phyloP scores from a whole-genome alignment of 2,329 filamentous ascomycete genomes.

The Teratosphaeria destructans region DNA sequence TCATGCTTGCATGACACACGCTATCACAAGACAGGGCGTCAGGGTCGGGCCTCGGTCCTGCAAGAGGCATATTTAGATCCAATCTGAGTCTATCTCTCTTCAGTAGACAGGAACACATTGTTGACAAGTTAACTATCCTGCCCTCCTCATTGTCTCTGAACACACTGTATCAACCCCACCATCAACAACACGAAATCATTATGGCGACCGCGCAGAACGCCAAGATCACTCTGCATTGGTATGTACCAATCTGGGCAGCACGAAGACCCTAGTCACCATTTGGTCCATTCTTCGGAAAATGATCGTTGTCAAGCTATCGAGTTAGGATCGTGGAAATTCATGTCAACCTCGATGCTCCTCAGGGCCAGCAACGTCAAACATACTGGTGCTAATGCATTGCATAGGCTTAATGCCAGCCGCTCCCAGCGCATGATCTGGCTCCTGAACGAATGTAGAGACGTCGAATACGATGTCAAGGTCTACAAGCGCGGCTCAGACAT shows the following conservation, averaged over 20 bases:
- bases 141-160: not conserved
- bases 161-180: too few relatives aligned
- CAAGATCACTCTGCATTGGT: constrained; percentile 58
- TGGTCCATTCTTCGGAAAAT: not conserved
- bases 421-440: constrained; percentile 79
- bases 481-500: constrained; percentile 58
- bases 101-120: not conserved
- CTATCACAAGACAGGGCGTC: not conserved
- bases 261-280: not conserved
- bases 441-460: constrained; percentile 61
- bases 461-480: constrained; percentile 69
- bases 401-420: constrained; percentile 73
- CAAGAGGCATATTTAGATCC: not conserved
- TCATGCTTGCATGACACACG: not conserved
- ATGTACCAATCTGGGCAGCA: constrained; percentile 9
- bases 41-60: not conserved
- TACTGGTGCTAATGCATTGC: not conserved
- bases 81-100: not conserved
- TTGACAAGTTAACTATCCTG: not conserved
- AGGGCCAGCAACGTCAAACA: not conserved
- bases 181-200: not conserved
- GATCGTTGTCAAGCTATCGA: too few relatives aligned
- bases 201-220: constrained; percentile 24
- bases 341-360: not conserved
- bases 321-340: too few relatives aligned